Percentiles rank a stretch among this genome's conserved stretches.
phyloP scores from a whole-genome alignment of 441 rosid genomes.

The Eutrema salsugineum region DNA sequence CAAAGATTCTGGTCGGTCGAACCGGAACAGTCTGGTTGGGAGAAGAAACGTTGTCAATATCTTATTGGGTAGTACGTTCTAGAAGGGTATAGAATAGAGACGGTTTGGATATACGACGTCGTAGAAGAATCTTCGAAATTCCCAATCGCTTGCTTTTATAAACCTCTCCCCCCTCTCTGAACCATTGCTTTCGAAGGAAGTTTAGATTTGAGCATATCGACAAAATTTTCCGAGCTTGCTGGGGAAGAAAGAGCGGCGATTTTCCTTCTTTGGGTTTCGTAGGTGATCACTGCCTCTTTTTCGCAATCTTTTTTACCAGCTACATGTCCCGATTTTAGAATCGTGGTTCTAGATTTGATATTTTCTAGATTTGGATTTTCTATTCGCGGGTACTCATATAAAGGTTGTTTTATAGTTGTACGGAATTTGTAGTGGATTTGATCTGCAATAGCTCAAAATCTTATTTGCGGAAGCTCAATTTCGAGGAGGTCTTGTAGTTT shows the following conservation, averaged over 20 bases:
- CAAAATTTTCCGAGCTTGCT: not conserved
- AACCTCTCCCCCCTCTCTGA: not conserved
- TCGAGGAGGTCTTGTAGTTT: not conserved
- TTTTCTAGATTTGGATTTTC: conserved; percentile 1
- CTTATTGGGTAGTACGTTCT: conserved; percentile 38
- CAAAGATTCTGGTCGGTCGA: conserved; percentile 2
- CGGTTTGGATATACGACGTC: conserved; percentile 3
- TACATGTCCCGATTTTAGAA: conserved; percentile 9
- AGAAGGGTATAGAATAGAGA: conserved; percentile 36
- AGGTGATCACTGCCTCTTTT: conserved; percentile 10
- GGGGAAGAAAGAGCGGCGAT: conserved; percentile 1
- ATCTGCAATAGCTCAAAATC: not conserved
- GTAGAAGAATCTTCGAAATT: not conserved
- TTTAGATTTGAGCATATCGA: not conserved
- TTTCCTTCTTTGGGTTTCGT: not conserved
- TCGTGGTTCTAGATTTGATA: not conserved
- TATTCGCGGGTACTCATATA: not conserved
- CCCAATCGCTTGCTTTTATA: conserved; percentile 23
- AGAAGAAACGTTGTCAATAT: conserved; percentile 38
- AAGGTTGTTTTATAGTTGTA: not conserved
- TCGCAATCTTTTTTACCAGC: not conserved
- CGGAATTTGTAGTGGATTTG: not conserved
- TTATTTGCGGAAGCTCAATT: not conserved
- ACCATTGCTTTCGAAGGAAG: not conserved
- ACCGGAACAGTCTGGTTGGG: not conserved